These are phyloP conservation scores for Pichia phayaonensis DNA, from an alignment of 805 yeast species.

Conservation along the genomic window DNA sequence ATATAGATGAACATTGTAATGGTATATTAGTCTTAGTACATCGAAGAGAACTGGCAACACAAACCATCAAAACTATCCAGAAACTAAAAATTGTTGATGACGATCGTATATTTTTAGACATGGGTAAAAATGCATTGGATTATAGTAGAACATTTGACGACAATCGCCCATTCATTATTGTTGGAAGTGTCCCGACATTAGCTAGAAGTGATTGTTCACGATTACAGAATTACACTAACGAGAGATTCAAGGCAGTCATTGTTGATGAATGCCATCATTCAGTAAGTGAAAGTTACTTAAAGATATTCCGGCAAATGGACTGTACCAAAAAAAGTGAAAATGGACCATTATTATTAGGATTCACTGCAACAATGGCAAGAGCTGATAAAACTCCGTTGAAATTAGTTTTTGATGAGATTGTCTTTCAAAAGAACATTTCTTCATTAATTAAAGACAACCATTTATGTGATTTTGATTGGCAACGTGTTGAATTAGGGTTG, in stretches of 20 bases:
- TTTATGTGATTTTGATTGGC: conserved; percentile 61
- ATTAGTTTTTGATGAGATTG: conserved; percentile 61
- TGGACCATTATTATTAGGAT: conserved; percentile 60
- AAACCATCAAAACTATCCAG: conserved; percentile 49
- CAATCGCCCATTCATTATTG: conserved; percentile 37
- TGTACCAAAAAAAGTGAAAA: conserved; percentile 33
- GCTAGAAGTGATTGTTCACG: conserved; percentile 33
- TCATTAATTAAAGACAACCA: conserved; percentile 64
- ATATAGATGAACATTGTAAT: conserved; percentile 22
- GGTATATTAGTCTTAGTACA: conserved; percentile 64
- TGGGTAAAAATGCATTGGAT: conserved; percentile 44
- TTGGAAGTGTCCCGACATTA: conserved; percentile 73
- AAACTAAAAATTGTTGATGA: conserved; percentile 25
- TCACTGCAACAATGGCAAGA: conserved; percentile 80
- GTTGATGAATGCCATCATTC: conserved; percentile 94
- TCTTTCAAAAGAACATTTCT: conserved; percentile 55
- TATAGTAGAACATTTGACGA: conserved; percentile 7
- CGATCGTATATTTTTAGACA: conserved; percentile 40
- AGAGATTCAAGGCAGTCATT: conserved; percentile 61
- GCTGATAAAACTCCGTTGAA: conserved; percentile 60
- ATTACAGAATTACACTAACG: conserved; percentile 45
- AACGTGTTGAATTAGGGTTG: conserved; percentile 41
- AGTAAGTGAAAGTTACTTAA: conserved; percentile 57
- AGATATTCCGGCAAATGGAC: conserved; percentile 40
- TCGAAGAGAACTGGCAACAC: conserved; percentile 68